Conservation (phyloP, 2,329 filamentous ascomycete genomes). For the Alternaria brassicicola region DNA sequence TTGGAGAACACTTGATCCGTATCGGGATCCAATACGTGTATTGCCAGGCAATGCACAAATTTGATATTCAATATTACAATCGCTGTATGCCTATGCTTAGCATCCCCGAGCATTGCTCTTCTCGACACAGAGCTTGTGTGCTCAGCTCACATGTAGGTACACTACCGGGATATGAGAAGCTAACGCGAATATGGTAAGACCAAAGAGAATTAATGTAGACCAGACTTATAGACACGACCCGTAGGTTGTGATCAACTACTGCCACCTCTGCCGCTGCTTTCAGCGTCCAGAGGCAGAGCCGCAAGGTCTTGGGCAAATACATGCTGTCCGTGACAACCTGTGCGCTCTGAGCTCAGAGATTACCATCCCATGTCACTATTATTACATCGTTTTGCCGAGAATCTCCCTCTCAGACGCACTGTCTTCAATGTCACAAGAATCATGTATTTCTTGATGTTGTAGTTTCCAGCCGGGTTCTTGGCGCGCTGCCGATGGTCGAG, state of each 20-base stretch:
- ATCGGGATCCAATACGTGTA: not conserved
- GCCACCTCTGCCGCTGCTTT: no score
- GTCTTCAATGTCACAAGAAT: not conserved
- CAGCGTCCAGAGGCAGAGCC: no score
- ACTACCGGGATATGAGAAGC: conserved; percentile 14
- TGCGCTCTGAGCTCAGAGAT: not conserved
- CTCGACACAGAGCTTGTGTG: conserved; percentile 13
- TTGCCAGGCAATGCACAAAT: not conserved
- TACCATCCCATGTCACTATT: not conserved
- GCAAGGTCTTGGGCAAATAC: no score
- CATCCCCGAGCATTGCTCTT: conserved; percentile 7
- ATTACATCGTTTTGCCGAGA: not conserved
- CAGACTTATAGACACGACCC: no score
- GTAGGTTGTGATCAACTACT: no score
- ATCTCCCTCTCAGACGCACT: not conserved
- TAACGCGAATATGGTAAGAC: conserved; percentile 10
- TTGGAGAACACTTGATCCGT: not conserved
- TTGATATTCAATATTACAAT: not conserved
- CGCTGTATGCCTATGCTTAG: not conserved
- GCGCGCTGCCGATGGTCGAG: not conserved
- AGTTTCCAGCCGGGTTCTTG: not conserved
- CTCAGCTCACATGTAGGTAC: conserved; percentile 17
- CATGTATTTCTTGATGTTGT: not conserved
- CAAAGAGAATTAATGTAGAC: conserved; percentile 25
- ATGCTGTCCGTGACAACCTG: no score